Percentiles rank a stretch among this genome's conserved stretches.
Conservation (phyloP, 768 basidiomycete species). For the Mycena galericulata region DNA sequence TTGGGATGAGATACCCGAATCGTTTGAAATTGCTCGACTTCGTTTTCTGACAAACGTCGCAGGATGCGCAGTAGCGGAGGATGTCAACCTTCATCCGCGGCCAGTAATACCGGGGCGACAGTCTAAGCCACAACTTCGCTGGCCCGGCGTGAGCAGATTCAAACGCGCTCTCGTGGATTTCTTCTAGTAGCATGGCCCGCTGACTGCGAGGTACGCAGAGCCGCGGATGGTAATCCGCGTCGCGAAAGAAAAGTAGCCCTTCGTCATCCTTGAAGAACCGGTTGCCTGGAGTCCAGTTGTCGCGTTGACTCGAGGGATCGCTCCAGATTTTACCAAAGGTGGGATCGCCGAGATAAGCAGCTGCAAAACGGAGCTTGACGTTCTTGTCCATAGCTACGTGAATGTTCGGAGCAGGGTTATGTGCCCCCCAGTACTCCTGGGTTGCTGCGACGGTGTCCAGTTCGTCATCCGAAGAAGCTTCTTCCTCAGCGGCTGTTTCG, state of each 20-base stretch:
- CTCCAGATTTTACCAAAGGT: not conserved
- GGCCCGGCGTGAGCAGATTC: constrained; percentile 19
- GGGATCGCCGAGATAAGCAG: not conserved
- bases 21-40: no score
- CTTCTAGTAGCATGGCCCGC: not conserved
- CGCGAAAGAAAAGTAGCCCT: no score
- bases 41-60: not conserved
- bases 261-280: constrained; percentile 28
- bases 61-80: not conserved
- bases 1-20: not conserved
- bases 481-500: not conserved
- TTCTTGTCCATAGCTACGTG: not conserved
- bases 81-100: constrained; percentile 30
- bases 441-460: not conserved
- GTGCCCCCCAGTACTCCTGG: not conserved
- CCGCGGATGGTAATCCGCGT: constrained; percentile 25
- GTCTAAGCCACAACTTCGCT: not conserved
- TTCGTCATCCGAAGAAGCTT: not conserved
- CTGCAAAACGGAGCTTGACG: not conserved
- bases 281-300: constrained; percentile 11
- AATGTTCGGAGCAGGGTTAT: not conserved
- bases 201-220: constrained; percentile 27
- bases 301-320: not conserved
- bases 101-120: not conserved
- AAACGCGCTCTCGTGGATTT: constrained; percentile 19